phyloP scores from a whole-genome alignment of 768 basidiomycete species.

The Pleurotus citrinopileatus region DNA sequence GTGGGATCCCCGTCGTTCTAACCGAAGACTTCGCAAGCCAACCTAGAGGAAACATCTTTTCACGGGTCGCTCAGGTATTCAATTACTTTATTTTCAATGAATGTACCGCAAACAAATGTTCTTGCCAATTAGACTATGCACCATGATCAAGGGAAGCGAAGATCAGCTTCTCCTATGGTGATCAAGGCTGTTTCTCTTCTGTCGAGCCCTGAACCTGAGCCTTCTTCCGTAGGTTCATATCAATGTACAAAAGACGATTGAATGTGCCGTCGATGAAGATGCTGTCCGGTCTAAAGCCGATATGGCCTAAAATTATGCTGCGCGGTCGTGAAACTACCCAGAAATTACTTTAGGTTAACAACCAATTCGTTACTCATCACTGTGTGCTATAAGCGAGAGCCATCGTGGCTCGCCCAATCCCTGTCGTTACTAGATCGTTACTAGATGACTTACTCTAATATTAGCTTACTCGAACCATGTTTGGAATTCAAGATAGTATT shows the following conservation, averaged over 20 bases:
- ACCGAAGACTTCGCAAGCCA: slow-evolving; percentile 9
- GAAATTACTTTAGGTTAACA: too few species aligned
- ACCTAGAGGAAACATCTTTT: slow-evolving; percentile 1
- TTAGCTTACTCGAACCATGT: too few species aligned
- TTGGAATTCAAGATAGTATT: too few species aligned
- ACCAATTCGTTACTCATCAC: too few species aligned
- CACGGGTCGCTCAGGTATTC: slow-evolving; percentile 5
- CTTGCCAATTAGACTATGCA: not conserved
- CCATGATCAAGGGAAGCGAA: not conserved
- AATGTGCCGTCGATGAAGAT: slow-evolving; percentile 4
- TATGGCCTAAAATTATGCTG: not conserved
- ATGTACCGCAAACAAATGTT: not conserved
- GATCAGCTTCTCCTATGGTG: not conserved
- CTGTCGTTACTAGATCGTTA: too few species aligned
- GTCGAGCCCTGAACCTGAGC: not conserved
- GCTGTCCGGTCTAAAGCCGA: not conserved
- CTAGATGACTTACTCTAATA: too few species aligned
- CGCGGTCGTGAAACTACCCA: too few species aligned
- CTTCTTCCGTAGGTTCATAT: slow-evolving; percentile 1
- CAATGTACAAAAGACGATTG: slow-evolving; percentile 8
- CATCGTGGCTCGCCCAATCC: too few species aligned
- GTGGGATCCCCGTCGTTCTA: slow-evolving; percentile 3
- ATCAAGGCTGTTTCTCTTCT: not conserved
- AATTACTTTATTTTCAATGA: not conserved
- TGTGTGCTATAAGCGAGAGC: too few species aligned